A percentile compares a stretch with the other conserved stretches of the same genome.
phyloP scores from a whole-genome alignment of 495 filamentous ascomycete genomes.

The Articulospora tetracladia region DNA sequence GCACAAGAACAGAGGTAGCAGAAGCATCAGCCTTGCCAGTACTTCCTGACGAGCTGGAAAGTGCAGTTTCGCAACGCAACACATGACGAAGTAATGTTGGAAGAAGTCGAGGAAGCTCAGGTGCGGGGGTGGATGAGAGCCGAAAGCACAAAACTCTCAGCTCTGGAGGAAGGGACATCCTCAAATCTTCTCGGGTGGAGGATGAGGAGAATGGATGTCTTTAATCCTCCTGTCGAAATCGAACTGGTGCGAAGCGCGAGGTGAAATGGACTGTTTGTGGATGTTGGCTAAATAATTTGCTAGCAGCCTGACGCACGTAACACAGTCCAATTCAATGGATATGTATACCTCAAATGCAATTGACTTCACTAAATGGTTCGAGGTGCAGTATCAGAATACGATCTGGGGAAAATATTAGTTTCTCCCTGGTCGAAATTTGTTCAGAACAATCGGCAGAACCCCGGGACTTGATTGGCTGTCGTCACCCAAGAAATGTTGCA shows the following conservation, averaged over 20 bases:
- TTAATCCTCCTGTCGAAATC: neutral
- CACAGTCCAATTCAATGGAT: no score
- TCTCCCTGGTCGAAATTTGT: no score
- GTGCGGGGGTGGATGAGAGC: slow-evolving; percentile 57
- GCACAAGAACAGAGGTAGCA: slow-evolving; percentile 60
- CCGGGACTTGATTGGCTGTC: no score
- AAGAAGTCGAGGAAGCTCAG: slow-evolving; percentile 59
- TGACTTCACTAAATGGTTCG: no score
- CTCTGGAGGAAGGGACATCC: slow-evolving; percentile 25
- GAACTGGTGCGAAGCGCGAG: neutral
- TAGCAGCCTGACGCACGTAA: no score
- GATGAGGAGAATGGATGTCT: neutral
- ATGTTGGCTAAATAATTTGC: no score
- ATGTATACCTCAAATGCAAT: no score
- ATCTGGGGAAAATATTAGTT: no score
- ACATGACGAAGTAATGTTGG: slow-evolving; percentile 59
- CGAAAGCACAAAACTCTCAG: slow-evolving; percentile 65
- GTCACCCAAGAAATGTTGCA: no score
- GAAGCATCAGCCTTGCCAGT: slow-evolving; percentile 46
- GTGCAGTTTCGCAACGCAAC: slow-evolving; percentile 52
- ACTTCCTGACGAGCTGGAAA: slow-evolving; percentile 46
- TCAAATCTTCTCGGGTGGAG: neutral
- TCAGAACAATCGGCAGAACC: no score
- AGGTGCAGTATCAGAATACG: no score
- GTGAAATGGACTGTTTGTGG: no score